Evolutionary conservation across 83 land plant species (phyloP).

Genomic region (Thuja plicata): DNA sequence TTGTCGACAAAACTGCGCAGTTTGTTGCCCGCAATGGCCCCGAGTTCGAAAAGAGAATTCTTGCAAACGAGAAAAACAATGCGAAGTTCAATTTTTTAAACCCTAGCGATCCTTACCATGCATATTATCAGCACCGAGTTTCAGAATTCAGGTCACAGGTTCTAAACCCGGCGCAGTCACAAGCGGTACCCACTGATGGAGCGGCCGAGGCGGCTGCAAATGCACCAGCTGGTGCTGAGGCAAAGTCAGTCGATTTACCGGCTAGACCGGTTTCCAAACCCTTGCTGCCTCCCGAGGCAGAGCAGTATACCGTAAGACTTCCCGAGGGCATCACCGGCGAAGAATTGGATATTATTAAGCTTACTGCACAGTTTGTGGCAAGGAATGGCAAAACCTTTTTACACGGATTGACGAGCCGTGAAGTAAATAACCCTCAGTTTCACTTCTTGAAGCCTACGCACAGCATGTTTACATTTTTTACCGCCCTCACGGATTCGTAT

Average conservation of each 20-base stretch:
- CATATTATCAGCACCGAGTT: slow-evolving; percentile 86
- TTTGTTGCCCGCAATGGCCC: slow-evolving; percentile 96
- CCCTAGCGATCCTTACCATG: slow-evolving; percentile 89
- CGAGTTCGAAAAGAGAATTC: slow-evolving; percentile 87
- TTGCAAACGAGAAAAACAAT: slow-evolving; percentile 84
- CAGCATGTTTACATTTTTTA: slow-evolving; percentile 91
- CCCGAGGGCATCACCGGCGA: slow-evolving; percentile 89
- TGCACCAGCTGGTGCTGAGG: slow-evolving; percentile 1
- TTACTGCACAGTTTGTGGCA: slow-evolving; percentile 95
- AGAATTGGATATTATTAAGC: slow-evolving; percentile 90
- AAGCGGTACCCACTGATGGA: slow-evolving; percentile 17
- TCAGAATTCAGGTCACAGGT: slow-evolving; percentile 67
- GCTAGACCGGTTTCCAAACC: background rate
- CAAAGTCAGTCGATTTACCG: background rate
- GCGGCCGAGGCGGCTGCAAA: slow-evolving; percentile 24
- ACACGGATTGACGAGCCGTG: slow-evolving; percentile 69
- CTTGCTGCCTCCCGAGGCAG: slow-evolving; percentile 88
- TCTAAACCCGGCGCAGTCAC: slow-evolving; percentile 32
- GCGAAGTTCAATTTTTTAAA: slow-evolving; percentile 87
- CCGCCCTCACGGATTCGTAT: slow-evolving; percentile 85
- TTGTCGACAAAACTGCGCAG: slow-evolving; percentile 90
- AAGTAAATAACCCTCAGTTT: slow-evolving; percentile 74
- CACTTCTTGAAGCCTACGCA: slow-evolving; percentile 91
- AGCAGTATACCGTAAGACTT: slow-evolving; percentile 85
- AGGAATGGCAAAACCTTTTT: slow-evolving; percentile 86